Percentiles rank a stretch among this genome's conserved stretches.
These are phyloP conservation scores for Eucalyptus coolabah DNA, from an alignment of 345 rosid genomes.

Conservation along the genomic window DNA sequence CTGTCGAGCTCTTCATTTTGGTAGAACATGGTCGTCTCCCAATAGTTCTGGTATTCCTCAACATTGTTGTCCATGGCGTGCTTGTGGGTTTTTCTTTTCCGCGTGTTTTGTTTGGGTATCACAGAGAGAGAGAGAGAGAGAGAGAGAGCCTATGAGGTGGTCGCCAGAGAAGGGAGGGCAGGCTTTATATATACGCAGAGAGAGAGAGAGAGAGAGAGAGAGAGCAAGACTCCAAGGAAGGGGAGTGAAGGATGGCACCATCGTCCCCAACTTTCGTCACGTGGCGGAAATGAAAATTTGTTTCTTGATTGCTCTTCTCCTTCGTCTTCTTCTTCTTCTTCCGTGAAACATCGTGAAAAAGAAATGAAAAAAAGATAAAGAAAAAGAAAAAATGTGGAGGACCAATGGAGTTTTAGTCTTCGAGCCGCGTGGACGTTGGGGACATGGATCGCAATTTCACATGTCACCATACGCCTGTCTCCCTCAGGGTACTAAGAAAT, in stretches of 20 bases:
- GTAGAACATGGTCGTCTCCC: constrained; percentile 52
- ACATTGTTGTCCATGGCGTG: constrained; percentile 6
- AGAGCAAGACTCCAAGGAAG: background rate
- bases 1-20: constrained; percentile 46
- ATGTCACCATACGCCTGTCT: background rate
- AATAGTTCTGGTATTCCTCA: constrained; percentile 43
- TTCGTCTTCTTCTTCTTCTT: background rate
- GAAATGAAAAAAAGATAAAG: fast-evolving
- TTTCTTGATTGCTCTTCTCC: background rate
- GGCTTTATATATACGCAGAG: background rate
- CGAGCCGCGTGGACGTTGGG: background rate
- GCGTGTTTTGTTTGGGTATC: background rate
- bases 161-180: background rate
- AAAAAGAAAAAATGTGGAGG: background rate
- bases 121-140: background rate
- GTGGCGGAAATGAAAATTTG: background rate
- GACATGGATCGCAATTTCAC: background rate
- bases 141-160: background rate
- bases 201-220: background rate
- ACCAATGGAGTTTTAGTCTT: background rate
- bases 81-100: background rate
- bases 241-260: background rate
- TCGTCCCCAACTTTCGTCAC: background rate
- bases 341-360: background rate
- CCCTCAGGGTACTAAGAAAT: background rate